phyloP scores from a whole-genome alignment of 2,329 filamentous ascomycete species.

The Madurella mycetomatis region DNA sequence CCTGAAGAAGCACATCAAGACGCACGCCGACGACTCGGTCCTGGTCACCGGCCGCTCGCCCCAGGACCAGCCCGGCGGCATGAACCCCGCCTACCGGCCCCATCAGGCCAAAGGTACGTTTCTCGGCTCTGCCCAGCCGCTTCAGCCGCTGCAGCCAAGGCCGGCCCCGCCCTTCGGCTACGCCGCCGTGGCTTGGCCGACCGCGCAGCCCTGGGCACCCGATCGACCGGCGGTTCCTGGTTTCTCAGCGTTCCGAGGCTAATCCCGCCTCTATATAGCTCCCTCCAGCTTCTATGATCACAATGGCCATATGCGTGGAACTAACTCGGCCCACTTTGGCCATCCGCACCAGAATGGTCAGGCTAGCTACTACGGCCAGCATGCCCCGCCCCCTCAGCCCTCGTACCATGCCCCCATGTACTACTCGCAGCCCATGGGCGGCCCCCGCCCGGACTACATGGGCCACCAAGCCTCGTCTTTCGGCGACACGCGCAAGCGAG shows the following conservation, averaged over 20 bases:
- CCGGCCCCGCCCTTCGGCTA: too few species aligned
- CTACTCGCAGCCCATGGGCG: conserved; percentile 60
- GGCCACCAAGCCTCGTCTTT: conserved; percentile 49
- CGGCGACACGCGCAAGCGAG: conserved; percentile 64
- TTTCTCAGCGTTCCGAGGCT: conserved; percentile 35
- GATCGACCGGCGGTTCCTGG: not conserved
- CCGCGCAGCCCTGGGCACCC: too few species aligned
- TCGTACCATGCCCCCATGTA: conserved; percentile 69
- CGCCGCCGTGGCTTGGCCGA: too few species aligned
- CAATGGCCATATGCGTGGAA: conserved; percentile 56
- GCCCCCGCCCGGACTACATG: conserved; percentile 55
- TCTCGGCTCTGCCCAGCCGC: conserved; percentile 1
- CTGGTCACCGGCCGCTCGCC: conserved; percentile 45
- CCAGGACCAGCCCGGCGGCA: conserved; percentile 48
- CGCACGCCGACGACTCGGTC: conserved; percentile 92
- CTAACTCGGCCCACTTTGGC: conserved; percentile 49
- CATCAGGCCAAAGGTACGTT: conserved; percentile 50
- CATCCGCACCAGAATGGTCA: conserved; percentile 53
- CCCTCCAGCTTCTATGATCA: conserved; percentile 61
- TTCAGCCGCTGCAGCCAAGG: too few species aligned
- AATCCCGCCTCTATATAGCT: conserved; percentile 40
- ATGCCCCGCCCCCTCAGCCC: conserved; percentile 39
- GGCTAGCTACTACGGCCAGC: conserved; percentile 57
- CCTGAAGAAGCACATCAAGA: conserved; percentile 99
- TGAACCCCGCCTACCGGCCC: conserved; percentile 49